Conservation (phyloP, 2,329 filamentous ascomycete genomes). For the Pseudogymnoascus sp. region DNA sequence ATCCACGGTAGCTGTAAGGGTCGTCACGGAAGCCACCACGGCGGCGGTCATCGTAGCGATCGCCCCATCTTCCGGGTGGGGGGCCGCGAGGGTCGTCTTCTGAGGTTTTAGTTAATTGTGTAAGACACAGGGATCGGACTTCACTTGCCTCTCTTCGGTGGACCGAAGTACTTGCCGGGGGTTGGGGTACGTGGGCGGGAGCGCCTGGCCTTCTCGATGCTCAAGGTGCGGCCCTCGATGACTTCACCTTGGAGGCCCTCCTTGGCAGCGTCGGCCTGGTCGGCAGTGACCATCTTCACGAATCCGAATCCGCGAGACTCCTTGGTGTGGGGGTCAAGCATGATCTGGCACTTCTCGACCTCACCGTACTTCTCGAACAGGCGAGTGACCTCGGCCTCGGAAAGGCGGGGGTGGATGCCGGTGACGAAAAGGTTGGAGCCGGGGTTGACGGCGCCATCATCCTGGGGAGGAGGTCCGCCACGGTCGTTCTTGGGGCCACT, state of each 20-base stretch:
- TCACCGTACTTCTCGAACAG: conserved; percentile 98
- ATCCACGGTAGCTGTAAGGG: conserved; percentile 49
- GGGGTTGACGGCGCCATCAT: conserved; percentile 79
- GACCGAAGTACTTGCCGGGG: conserved; percentile 97
- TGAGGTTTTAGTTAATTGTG: conserved; percentile 32
- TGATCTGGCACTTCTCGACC: conserved; percentile 99
- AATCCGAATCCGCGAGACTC: conserved; percentile 98
- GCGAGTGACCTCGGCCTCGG: conserved; percentile 82
- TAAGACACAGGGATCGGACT: conserved; percentile 33
- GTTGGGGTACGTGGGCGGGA: conserved; percentile 92
- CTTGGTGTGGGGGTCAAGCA: conserved; percentile 97
- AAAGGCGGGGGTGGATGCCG: conserved; percentile 88
- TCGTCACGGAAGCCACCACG: conserved; percentile 47
- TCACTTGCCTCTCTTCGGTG: conserved; percentile 85
- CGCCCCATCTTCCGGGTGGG: conserved; percentile 39
- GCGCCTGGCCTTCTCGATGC: conserved; percentile 97
- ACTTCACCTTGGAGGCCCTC: conserved; percentile 92
- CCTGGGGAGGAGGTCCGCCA: conserved; percentile 40
- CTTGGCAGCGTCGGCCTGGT: conserved; percentile 94
- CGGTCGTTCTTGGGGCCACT: conserved; percentile 48
- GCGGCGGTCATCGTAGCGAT: conserved; percentile 59
- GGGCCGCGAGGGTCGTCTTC: conserved; percentile 45
- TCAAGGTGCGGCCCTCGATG: conserved; percentile 89
- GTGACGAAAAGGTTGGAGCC: conserved; percentile 99
- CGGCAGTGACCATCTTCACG: conserved; percentile 95